A percentile compares a stretch with the other conserved stretches of the same genome.
Evolutionary conservation across 83 land plant species (phyloP).

Genomic region (Thuja plicata): DNA sequence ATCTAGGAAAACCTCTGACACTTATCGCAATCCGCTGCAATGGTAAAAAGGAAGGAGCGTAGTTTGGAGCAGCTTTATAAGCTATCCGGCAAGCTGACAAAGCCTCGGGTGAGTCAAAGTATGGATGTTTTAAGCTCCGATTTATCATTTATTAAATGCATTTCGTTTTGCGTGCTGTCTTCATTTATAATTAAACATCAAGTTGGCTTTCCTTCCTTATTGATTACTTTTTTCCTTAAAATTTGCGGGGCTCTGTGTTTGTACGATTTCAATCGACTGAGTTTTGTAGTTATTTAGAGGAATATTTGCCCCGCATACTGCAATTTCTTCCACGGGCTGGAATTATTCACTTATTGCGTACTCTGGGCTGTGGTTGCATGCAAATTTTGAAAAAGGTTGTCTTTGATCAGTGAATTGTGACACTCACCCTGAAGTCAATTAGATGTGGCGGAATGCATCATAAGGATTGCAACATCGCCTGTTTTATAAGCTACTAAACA

Average conservation of each 20-base stretch:
- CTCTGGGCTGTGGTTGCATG: not conserved
- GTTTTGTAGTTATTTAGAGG: not conserved
- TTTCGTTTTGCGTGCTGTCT: not conserved
- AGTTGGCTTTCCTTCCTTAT: not conserved
- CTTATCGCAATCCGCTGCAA: not conserved
- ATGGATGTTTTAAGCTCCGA: not conserved
- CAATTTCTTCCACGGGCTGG: not conserved
- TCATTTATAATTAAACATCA: not conserved
- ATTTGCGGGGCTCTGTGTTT: not conserved
- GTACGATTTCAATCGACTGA: not conserved
- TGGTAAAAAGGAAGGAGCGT: constrained; percentile 6
- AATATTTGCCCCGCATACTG: not conserved
- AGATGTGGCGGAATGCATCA: not conserved
- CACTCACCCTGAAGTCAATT: not conserved
- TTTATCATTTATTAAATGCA: not conserved
- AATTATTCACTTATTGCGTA: not conserved
- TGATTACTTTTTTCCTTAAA: not conserved
- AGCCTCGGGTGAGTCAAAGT: not conserved
- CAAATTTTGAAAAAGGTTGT: not conserved
- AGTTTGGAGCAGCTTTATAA: constrained; percentile 4
- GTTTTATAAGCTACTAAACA: no score
- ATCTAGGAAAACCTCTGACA: not conserved
- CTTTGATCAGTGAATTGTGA: not conserved
- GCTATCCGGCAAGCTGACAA: not conserved
- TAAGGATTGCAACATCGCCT: not conserved